These are phyloP conservation scores for Canavalia gladiata DNA, from an alignment of 306 rosid species.

Conservation along the genomic window DNA sequence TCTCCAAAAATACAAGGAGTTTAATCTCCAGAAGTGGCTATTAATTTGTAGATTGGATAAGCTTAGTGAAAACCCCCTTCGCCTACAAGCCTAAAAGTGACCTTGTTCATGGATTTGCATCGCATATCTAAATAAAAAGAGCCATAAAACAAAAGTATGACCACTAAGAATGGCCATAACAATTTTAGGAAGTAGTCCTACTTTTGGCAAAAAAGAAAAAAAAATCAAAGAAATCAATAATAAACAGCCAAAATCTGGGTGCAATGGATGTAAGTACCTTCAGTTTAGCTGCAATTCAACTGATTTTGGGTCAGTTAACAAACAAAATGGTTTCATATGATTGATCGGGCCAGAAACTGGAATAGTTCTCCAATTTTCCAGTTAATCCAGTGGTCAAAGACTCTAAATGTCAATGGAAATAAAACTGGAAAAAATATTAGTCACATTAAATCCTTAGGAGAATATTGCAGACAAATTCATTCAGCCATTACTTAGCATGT, in stretches of 20 bases:
- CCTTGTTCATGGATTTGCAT: conserved; percentile 27
- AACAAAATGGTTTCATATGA: not conserved
- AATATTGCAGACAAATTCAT: conserved; percentile 5
- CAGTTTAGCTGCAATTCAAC: conserved; percentile 15
- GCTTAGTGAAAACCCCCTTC: conserved; percentile 1
- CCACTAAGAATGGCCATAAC: not conserved
- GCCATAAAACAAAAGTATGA: not conserved
- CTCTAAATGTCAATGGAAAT: not conserved
- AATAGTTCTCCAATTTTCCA: not conserved
- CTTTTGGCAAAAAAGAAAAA: not conserved
- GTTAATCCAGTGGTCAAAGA: not conserved
- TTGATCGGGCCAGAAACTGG: not conserved
- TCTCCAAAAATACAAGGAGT: conserved; percentile 3
- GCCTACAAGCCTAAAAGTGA: not conserved
- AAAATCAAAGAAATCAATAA: not conserved
- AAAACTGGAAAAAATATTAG: not conserved
- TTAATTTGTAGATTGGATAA: not conserved
- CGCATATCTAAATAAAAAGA: conserved; percentile 1
- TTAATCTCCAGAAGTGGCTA: not conserved
- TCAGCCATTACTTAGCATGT: not conserved
- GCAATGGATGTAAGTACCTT: not conserved
- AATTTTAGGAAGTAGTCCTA: not conserved
- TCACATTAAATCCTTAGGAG: not conserved
- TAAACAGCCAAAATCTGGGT: conserved; percentile 1
- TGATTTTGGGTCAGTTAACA: not conserved